Conservation (phyloP, 1,284 basidiomycete species). For the Apiotrichum domesticum region DNA sequence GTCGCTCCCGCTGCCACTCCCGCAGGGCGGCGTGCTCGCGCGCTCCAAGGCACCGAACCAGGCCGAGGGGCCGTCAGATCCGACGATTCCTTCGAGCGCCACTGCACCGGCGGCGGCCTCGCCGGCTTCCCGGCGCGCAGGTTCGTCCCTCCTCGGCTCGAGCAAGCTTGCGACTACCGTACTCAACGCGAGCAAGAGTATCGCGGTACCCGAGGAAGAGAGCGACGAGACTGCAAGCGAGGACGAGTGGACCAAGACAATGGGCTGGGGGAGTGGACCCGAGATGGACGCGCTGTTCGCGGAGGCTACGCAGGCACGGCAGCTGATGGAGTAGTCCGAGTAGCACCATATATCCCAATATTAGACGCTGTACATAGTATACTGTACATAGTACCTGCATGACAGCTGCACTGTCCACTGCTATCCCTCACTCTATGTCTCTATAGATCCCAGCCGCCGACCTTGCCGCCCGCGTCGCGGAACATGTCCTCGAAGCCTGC, state of each 20-base stretch:
- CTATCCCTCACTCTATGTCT: no score
- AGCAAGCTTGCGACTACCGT: conserved; percentile 14
- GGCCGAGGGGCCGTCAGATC: no score
- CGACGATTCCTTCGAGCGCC: not conserved
- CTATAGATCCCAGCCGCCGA: conserved; percentile 39
- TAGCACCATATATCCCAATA: not conserved
- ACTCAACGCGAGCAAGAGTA: conserved; percentile 13
- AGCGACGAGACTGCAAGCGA: conserved; percentile 18
- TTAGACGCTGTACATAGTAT: not conserved
- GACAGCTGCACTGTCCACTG: no score
- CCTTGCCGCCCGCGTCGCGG: conserved; percentile 37
- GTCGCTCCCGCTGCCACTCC: not conserved
- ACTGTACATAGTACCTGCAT: no score
- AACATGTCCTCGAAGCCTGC: conserved; percentile 41
- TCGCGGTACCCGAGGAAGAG: conserved; percentile 9
- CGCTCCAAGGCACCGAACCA: no score
- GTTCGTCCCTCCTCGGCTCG: not conserved
- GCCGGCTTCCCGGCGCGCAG: not conserved
- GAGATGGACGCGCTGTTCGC: conserved; percentile 25
- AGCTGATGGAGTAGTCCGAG: not conserved
- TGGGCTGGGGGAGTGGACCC: conserved; percentile 23
- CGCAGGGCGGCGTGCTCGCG: not conserved
- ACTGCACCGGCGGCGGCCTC: not conserved
- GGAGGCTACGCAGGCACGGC: conserved; percentile 15
- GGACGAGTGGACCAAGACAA: conserved; percentile 24